Evolutionary conservation across 306 rosid species (phyloP).

Genomic region (Lupinus albus): DNA sequence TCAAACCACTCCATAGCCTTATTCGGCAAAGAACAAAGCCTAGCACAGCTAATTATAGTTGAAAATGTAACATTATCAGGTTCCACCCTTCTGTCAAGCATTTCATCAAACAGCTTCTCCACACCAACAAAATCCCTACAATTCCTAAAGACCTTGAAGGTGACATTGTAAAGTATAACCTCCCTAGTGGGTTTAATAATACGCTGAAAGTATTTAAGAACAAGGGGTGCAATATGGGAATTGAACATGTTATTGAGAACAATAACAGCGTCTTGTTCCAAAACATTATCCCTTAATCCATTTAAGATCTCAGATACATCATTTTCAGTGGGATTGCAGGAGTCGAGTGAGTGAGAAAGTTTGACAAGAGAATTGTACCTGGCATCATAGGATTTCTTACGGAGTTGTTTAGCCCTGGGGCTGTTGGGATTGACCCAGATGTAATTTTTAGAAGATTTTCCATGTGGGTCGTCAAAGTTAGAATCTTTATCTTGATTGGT

Average conservation of each 20-base stretch:
- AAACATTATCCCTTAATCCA: conserved; percentile 48
- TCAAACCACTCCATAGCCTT: conserved; percentile 75
- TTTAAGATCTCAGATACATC: conserved; percentile 56
- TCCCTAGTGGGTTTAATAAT: conserved; percentile 52
- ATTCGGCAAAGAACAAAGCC: conserved; percentile 50
- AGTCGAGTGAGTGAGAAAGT: conserved; percentile 63
- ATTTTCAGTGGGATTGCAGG: conserved; percentile 49
- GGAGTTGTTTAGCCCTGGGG: conserved; percentile 75
- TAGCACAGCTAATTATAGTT: conserved; percentile 66
- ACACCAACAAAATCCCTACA: conserved; percentile 57
- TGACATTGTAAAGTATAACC: conserved; percentile 80
- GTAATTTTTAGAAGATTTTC: conserved; percentile 54
- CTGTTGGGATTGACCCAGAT: conserved; percentile 91
- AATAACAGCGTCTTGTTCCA: conserved; percentile 81
- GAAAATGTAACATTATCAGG: conserved; percentile 69
- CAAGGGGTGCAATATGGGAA: conserved; percentile 56
- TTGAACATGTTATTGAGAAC: conserved; percentile 68
- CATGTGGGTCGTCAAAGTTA: conserved; percentile 35
- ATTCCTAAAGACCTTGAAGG: conserved; percentile 73
- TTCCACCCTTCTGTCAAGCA: conserved; percentile 50
- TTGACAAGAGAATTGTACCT: conserved; percentile 68
- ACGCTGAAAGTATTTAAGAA: conserved; percentile 59
- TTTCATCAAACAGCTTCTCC: conserved; percentile 41
- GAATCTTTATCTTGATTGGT: conserved; percentile 36
- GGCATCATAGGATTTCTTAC: conserved; percentile 61